Percentiles rank a stretch among this genome's conserved stretches.
Conservation (phyloP, 768 basidiomycete genomes). For the Collybia sordida region DNA sequence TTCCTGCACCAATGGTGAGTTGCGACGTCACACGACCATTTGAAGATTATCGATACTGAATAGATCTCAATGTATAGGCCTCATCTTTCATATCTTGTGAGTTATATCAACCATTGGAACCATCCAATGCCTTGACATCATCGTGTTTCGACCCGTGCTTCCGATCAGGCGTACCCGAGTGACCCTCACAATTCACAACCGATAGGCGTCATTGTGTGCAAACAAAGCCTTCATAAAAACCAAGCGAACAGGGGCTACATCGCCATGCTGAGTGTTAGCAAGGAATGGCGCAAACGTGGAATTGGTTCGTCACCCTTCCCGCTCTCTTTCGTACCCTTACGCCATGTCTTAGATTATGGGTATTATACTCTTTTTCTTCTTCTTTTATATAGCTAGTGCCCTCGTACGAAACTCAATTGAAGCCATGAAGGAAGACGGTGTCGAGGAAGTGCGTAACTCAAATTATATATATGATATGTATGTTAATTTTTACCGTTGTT, state of each 20-base stretch:
- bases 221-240: slow-evolving; percentile 86
- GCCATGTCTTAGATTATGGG: slow-evolving; percentile 43
- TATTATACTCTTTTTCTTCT: slow-evolving; percentile 39
- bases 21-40: slow-evolving; percentile 29
- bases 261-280: slow-evolving; percentile 93
- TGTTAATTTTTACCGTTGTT: slow-evolving; percentile 1
- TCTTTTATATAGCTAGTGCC: slow-evolving; percentile 64
- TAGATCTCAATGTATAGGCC: slow-evolving; percentile 58
- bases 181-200: slow-evolving; percentile 47
- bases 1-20: slow-evolving; percentile 95
- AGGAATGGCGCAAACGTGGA: slow-evolving; percentile 83
- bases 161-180: slow-evolving; percentile 55
- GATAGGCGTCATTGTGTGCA: slow-evolving; percentile 94
- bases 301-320: slow-evolving; percentile 67
- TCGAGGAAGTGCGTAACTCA: slow-evolving; percentile 73
- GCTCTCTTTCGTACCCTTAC: slow-evolving; percentile 40
- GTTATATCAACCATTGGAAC: slow-evolving; percentile 5
- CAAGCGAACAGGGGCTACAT: slow-evolving; percentile 89
- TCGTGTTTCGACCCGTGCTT: background rate
- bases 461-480: background rate
- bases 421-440: slow-evolving; percentile 79
- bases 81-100: slow-evolving; percentile 80
- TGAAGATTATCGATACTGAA: slow-evolving; percentile 13
- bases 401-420: slow-evolving; percentile 83
- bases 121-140: background rate